Base-by-base conservation (phyloP, 2,329 filamentous ascomycete genomes). In the Penicillium sclerotiorum region DNA sequence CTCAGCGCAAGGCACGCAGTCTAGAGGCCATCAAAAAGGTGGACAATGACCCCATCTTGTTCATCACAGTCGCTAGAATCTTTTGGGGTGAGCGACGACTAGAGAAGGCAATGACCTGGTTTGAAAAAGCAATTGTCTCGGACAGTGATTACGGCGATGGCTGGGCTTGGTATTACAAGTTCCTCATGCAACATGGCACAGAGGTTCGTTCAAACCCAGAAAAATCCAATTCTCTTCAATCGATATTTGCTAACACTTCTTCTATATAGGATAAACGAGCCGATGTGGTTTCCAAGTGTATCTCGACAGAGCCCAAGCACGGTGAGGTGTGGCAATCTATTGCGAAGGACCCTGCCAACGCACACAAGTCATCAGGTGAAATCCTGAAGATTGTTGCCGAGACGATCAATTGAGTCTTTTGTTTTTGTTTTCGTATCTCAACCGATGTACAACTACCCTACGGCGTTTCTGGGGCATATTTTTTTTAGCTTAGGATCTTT, bases 161-260 rank as follows among this genome's bases (percentile, higher is more conserved):
- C 9, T 99, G 95, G 95, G 93, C 91, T 17, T 99, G 93, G 93
- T 99, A 96, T 72, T 94, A 91, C 72, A 92, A 93, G 71, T 99
- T 97, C 70, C 67, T 97, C 57, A 69, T 85, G 59, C 90, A 96
- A 77, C 92, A 99, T 73, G 95, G 94, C 8, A 96, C 91, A 5
- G 87, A 90, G 57, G 77, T 80, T 66, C 64, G 75, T 71, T 33
- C 9, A 7, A 9, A 1, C 13, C 12, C 12, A 6, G 4, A 48
- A 9, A 42, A 20, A 12, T n/a, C n/a, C 35, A 13, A 30, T 17
- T 40, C 12, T 23, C 21, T 8, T 11, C 11, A 17, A 12, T 21
- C 12, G n/a, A 8, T 13, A 18, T 18, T 3, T 22, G 30, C 56
- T 60, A 28, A 57, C 28, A 8, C 44, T 2, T n/a, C 23, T 1